Evolutionary conservation across 2,329 filamentous ascomycete genomes (phyloP).

Genomic region (Penicillium olsonii): DNA sequence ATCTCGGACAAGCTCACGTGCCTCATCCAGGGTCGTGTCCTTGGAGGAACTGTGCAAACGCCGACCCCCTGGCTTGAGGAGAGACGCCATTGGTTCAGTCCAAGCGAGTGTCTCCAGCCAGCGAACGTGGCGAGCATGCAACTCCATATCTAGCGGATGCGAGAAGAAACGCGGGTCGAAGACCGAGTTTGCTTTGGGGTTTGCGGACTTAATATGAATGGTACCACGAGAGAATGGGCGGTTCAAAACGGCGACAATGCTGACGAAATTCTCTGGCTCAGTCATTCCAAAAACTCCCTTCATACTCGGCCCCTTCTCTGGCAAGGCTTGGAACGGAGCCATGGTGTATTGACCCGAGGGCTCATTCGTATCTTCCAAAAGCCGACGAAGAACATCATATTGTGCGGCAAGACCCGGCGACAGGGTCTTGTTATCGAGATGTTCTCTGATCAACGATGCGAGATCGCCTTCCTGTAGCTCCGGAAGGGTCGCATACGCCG

Average conservation of each 20-base stretch:
- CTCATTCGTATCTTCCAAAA: slow-evolving; percentile 18
- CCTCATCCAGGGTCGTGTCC: slow-evolving; percentile 7
- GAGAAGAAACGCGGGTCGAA: slow-evolving; percentile 49
- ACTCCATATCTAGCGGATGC: slow-evolving; percentile 46
- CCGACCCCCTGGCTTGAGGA: slow-evolving; percentile 34
- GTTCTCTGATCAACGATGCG: not conserved
- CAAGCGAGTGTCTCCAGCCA: slow-evolving; percentile 34
- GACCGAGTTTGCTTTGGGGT: slow-evolving; percentile 35
- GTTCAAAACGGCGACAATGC: slow-evolving; percentile 26
- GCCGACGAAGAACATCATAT: slow-evolving; percentile 7
- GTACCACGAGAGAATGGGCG: slow-evolving; percentile 34
- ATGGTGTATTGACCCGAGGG: slow-evolving; percentile 23
- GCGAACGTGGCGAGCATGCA: slow-evolving; percentile 40
- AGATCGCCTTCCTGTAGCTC: slow-evolving; percentile 6
- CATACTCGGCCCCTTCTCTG: slow-evolving; percentile 6
- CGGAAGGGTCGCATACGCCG: slow-evolving; percentile 23
- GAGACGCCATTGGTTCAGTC: slow-evolving; percentile 30
- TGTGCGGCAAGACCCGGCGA: slow-evolving; percentile 3
- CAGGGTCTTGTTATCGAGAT: not conserved
- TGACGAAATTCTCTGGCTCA: slow-evolving; percentile 20
- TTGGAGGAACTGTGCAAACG: slow-evolving; percentile 17
- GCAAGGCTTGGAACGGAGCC: slow-evolving; percentile 21
- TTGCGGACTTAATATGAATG: slow-evolving; percentile 43
- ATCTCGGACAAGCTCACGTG: slow-evolving; percentile 21
- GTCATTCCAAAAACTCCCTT: slow-evolving; percentile 14